Evolutionary conservation across 2,329 filamentous ascomycete genomes (phyloP).

Genomic region (Plectosphaerella cucumerina): DNA sequence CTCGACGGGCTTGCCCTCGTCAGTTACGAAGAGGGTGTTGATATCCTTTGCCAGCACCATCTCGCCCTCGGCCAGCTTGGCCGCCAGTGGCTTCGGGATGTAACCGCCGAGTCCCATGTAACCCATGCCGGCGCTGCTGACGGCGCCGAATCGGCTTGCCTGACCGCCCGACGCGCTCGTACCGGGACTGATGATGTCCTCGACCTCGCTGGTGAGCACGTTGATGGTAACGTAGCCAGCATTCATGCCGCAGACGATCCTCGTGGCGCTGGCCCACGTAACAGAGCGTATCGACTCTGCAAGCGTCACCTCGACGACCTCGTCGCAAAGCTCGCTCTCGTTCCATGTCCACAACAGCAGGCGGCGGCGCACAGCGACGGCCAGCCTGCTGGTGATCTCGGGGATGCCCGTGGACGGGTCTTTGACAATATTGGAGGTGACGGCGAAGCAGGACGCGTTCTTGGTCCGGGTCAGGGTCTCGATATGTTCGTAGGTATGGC

Average conservation of each 20-base stretch:
- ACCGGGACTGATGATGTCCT: conserved; percentile 76
- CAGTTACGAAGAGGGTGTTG: conserved; percentile 87
- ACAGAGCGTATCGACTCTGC: conserved; percentile 81
- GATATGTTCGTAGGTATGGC: conserved; percentile 77
- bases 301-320: conserved; percentile 73
- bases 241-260: conserved; percentile 85
- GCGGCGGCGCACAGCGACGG: conserved; percentile 88
- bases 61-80: conserved; percentile 76
- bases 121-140: conserved; percentile 84
- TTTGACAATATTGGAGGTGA: conserved; percentile 93
- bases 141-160: conserved; percentile 73
- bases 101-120: conserved; percentile 94
- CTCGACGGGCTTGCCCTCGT: conserved; percentile 74
- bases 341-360: conserved; percentile 94
- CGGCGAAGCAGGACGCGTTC: conserved; percentile 84
- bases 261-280: conserved; percentile 86
- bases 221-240: conserved; percentile 88
- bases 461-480: conserved; percentile 78
- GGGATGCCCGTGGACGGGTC: conserved; percentile 83
- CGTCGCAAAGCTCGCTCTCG: conserved; percentile 78
- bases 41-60: conserved; percentile 96
- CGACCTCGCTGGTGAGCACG: conserved; percentile 66
- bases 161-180: conserved; percentile 59
- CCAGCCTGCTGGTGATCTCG: conserved; percentile 86
- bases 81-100: conserved; percentile 84